Evolutionary conservation across 1,284 basidiomycete species (phyloP).

Genomic region (Cutaneotrichosporon daszewskae): DNA sequence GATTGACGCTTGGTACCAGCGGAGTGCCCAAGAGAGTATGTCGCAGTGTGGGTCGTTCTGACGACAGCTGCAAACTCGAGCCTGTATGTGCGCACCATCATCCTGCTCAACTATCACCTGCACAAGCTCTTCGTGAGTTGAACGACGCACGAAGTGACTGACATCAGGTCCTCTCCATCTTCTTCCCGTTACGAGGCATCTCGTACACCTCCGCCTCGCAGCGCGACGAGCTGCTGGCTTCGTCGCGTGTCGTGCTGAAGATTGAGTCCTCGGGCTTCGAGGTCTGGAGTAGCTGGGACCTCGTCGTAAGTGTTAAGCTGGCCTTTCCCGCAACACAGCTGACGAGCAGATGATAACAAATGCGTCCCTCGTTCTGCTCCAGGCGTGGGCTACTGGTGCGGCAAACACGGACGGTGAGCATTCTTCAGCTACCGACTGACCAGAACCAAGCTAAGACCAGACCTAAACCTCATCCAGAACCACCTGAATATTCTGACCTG

Average conservation of each 20-base stretch:
- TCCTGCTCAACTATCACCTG: conserved; percentile 23
- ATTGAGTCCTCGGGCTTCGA: conserved; percentile 19
- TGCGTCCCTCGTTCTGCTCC: conserved; percentile 16
- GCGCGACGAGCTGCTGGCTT: conserved; percentile 15
- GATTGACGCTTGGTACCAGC: conserved; percentile 19
- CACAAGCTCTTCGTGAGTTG: conserved; percentile 20
- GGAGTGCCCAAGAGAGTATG: conserved; percentile 10
- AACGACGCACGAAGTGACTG: background rate
- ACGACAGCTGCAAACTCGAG: conserved; percentile 7
- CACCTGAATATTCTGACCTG: conserved; percentile 17
- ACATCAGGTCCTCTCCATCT: conserved; percentile 15
- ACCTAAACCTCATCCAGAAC: conserved; percentile 20
- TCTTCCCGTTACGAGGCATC: conserved; percentile 16
- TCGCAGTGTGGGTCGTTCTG: background rate
- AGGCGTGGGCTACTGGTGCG: conserved; percentile 15
- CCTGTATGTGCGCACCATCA: conserved; percentile 15
- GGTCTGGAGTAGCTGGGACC: conserved; percentile 23
- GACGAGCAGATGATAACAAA: conserved; percentile 15
- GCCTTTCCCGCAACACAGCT: background rate
- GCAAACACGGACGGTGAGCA: conserved; percentile 8
- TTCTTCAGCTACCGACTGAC: no score
- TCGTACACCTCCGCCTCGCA: conserved; percentile 7
- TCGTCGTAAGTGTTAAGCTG: conserved; percentile 11
- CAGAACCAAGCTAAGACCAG: conserved; percentile 1
- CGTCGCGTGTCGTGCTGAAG: conserved; percentile 18